phyloP scores from a whole-genome alignment of 768 basidiomycete genomes.

The Atractiella rhizophila region DNA sequence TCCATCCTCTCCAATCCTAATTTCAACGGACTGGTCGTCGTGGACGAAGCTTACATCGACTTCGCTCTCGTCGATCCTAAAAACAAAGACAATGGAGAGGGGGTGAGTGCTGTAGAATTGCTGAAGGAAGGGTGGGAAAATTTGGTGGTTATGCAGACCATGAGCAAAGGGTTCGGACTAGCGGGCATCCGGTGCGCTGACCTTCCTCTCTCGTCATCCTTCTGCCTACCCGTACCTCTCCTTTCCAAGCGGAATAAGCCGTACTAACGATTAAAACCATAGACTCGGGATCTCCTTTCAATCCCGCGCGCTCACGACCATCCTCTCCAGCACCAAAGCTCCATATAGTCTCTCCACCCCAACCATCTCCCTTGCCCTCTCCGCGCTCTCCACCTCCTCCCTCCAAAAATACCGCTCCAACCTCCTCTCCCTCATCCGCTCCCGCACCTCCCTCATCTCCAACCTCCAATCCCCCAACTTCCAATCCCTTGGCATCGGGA shows the following conservation, averaged over 20 bases:
- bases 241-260: neutral
- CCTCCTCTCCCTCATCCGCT: conserved; percentile 31
- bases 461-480: conserved; percentile 28
- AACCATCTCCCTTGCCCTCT: conserved; percentile 52
- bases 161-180: conserved; percentile 87
- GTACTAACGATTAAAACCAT: no score
- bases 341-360: conserved; percentile 91
- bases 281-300: conserved; percentile 77
- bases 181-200: conserved; percentile 63
- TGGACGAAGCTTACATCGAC: conserved; percentile 96
- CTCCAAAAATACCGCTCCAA: no score
- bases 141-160: conserved; percentile 78
- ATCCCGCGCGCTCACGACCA: conserved; percentile 65
- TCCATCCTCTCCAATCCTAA: conserved; percentile 45
- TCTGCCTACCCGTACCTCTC: neutral
- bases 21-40: conserved; percentile 73
- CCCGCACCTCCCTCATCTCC: conserved; percentile 33
- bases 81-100: conserved; percentile 20
- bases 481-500: conserved; percentile 30
- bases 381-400: conserved; percentile 49
- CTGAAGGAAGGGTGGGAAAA: conserved; percentile 54
- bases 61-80: no score
- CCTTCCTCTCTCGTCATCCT: neutral
- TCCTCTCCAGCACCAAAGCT: conserved; percentile 83
- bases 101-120: conserved; percentile 2